Evolutionary conservation across 2,329 filamentous ascomycete genomes (phyloP).

Genomic region (Colletotrichum theobromicola): DNA sequence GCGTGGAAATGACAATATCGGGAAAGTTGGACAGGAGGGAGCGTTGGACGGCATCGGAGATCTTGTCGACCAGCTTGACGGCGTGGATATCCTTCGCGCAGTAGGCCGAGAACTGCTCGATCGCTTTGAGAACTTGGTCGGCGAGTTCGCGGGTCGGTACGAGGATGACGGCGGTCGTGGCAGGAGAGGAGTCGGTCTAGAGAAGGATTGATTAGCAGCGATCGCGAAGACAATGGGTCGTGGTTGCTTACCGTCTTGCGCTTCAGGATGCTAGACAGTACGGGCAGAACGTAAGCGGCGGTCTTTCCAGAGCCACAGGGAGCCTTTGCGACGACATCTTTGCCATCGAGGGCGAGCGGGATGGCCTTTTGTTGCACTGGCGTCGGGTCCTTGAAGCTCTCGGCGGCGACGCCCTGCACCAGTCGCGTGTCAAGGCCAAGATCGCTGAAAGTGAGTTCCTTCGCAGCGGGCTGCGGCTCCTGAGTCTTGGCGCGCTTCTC

Average conservation of each 20-base stretch:
- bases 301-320: slow-evolving; percentile 98
- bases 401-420: slow-evolving; percentile 82
- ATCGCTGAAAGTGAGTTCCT: slow-evolving; percentile 67
- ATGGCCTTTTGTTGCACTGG: slow-evolving; percentile 87
- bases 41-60: slow-evolving; percentile 86
- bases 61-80: slow-evolving; percentile 88
- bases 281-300: slow-evolving; percentile 89
- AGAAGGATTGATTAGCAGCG: slow-evolving; percentile 3
- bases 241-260: slow-evolving; percentile 65
- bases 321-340: slow-evolving; percentile 89
- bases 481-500: slow-evolving; percentile 33
- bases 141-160: slow-evolving; percentile 95
- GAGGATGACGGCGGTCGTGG: slow-evolving; percentile 81
- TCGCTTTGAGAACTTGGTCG: slow-evolving; percentile 83
- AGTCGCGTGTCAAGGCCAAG: slow-evolving; percentile 85
- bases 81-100: slow-evolving; percentile 84
- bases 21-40: slow-evolving; percentile 85
- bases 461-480: slow-evolving; percentile 8
- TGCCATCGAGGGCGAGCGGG: slow-evolving; percentile 83
- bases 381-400: slow-evolving; percentile 87
- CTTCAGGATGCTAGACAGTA: slow-evolving; percentile 84
- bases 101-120: slow-evolving; percentile 79
- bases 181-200: slow-evolving; percentile 54
- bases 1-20: slow-evolving; percentile 90
- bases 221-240: not conserved